Conservation (phyloP, 139 green algal genomes). For the Chlamydomonas sp. region DNA sequence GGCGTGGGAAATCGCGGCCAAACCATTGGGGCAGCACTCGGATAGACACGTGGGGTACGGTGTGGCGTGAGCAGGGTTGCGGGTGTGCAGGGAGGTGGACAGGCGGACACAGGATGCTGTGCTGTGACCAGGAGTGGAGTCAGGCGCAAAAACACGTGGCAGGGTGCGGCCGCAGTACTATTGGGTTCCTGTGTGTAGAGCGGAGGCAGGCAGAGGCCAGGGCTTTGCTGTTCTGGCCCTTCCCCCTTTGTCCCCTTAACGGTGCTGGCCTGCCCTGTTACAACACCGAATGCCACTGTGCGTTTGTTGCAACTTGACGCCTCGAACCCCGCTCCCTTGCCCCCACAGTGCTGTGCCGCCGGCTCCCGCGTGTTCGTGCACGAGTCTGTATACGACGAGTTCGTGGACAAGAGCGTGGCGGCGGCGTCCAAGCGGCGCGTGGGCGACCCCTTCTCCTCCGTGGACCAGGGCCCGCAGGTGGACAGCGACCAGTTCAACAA, state of each 20-base stretch:
- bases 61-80: no score
- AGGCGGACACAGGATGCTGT: no score
- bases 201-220: no score
- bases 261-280: neutral
- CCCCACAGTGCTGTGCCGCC: slow-evolving; percentile 71
- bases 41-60: no score
- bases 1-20: neutral
- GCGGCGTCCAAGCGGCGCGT: slow-evolving; percentile 57
- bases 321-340: neutral
- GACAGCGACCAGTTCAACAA: slow-evolving; percentile 76
- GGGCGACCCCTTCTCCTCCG: slow-evolving; percentile 76
- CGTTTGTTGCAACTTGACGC: neutral
- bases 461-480: slow-evolving; percentile 74
- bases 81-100: no score
- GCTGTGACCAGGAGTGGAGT: no score
- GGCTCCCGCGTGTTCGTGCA: slow-evolving; percentile 76
- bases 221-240: no score
- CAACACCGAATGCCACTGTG: neutral
- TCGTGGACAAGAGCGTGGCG: slow-evolving; percentile 62
- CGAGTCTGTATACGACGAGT: slow-evolving; percentile 79
- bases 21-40: neutral
- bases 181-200: no score
- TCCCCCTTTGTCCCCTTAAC: no score
- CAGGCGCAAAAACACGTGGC: no score
- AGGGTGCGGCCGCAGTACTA: no score